A percentile compares a stretch with the other conserved stretches of the same genome.
These are phyloP conservation scores for Omphalea diandra DNA, from an alignment of 441 rosid species.

Conservation along the genomic window DNA sequence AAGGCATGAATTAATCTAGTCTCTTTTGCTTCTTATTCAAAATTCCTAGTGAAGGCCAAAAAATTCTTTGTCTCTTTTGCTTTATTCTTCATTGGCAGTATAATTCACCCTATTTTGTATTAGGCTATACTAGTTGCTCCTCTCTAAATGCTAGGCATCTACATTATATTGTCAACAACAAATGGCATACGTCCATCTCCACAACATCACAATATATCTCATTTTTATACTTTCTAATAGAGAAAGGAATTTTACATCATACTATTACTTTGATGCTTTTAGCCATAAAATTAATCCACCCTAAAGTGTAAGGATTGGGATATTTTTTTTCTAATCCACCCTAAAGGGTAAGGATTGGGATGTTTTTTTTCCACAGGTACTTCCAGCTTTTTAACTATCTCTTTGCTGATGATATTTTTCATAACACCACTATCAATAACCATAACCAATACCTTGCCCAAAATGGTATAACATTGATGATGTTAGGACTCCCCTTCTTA, in stretches of 20 bases:
- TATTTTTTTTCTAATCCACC: background rate
- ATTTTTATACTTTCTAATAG: background rate
- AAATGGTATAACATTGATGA: background rate
- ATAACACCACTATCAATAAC: background rate
- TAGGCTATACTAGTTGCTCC: background rate
- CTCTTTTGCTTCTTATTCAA: background rate
- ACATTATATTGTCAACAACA: background rate
- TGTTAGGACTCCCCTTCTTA: background rate
- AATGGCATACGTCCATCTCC: background rate
- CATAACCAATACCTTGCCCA: background rate
- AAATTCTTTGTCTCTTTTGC: background rate
- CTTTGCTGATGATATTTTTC: background rate
- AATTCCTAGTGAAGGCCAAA: background rate
- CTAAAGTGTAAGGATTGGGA: background rate
- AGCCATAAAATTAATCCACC: background rate
- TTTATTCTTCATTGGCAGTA: too few species aligned
- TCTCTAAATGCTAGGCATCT: too few species aligned
- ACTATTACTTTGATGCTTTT: too few species aligned
- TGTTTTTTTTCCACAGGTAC: background rate
- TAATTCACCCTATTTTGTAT: background rate
- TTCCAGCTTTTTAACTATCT: background rate
- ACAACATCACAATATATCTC: background rate
- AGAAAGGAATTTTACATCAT: background rate
- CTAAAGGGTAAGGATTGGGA: background rate
- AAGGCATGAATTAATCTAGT: background rate